Base-by-base conservation (phyloP, 305 asterid species). In the Solanum hybrid region DNA sequence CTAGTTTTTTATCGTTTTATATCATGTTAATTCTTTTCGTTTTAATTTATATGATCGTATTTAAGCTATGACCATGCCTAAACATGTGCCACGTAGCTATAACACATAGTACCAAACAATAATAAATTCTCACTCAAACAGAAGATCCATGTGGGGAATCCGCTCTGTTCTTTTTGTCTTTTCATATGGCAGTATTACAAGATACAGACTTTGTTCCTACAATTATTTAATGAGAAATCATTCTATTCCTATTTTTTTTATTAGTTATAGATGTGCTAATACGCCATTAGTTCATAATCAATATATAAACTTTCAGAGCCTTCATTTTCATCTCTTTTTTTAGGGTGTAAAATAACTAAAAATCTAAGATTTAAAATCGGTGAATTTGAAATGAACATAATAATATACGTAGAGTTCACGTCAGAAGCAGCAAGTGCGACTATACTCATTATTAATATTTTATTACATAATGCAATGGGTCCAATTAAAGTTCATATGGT, bases 21-120 rank as follows among this genome's bases (percentile, higher is more conserved):
- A n/a, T 3, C n/a, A 6, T 0, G 12, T 38, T 1, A 37, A 78
- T 79, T 7, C 0, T 60, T 60, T 19, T 22, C 2, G 0, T 7
- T 56, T 56, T 1, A 56, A 56, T 19, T 56, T 56, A 1, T 56
- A 35, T 6, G 1, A 35, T 51, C 1, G 10, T 17, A 56, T 3
- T 51, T 51, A 78, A 10, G 51, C 19, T 12, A 22, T 3, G 3
- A 36, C 6, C 19, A 4, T 78, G 6, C 0, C 60, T 78, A 36
- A 78, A 37, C n/a, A 75, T 75, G n/a, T 78, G 32, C 32, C 85
- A 79, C 64, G 11, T 79, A 12, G 34, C 34, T 79, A 26, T 24
- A 80, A 38, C 86, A 24, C 35, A 24, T 12, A 37, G 7, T 80
- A 38, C 29, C 86, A 24, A 79, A 38, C 31, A 78, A 79, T 6